phyloP scores from a whole-genome alignment of 148 eudicot genomes.

The Nyssa sinensis region DNA sequence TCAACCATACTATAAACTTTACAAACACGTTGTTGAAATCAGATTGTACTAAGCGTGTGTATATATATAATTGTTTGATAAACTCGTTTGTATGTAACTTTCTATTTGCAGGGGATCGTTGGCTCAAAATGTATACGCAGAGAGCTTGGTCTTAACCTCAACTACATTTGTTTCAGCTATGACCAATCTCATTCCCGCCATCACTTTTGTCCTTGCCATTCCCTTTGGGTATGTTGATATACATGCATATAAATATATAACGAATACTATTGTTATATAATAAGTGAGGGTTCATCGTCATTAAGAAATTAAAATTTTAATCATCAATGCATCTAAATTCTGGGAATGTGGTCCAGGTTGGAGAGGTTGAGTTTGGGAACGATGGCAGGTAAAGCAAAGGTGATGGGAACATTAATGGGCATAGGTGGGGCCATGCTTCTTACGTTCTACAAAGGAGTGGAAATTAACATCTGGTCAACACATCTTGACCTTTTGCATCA shows the following conservation, averaged over 20 bases:
- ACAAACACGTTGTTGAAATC: too few species aligned
- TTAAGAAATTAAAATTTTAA: too few species aligned
- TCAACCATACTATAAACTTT: too few species aligned
- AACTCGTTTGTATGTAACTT: neutral
- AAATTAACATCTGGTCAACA: conserved; percentile 40
- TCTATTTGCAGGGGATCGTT: conserved; percentile 44
- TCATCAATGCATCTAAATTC: too few species aligned
- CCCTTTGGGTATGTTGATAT: conserved; percentile 32
- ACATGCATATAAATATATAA: neutral
- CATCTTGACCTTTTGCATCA: conserved; percentile 31
- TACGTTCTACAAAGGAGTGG: conserved; percentile 54
- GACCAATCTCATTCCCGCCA: conserved; percentile 55
- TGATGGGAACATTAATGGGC: conserved; percentile 48
- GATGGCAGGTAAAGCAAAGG: conserved; percentile 51
- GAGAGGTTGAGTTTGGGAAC: conserved; percentile 37
- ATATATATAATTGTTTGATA: too few species aligned
- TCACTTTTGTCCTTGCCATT: conserved; percentile 58
- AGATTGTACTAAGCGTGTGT: too few species aligned
- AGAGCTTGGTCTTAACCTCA: conserved; percentile 54
- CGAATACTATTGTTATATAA: too few species aligned
- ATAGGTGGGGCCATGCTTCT: conserved; percentile 65
- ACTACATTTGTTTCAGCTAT: conserved; percentile 58
- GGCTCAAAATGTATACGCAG: conserved; percentile 42
- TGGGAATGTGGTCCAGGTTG: conserved; percentile 37
- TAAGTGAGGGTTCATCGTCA: too few species aligned